These are phyloP conservation scores for Guadua angustifolia DNA, from an alignment of 176 grass and related monocot genomes.

Conservation along the genomic window DNA sequence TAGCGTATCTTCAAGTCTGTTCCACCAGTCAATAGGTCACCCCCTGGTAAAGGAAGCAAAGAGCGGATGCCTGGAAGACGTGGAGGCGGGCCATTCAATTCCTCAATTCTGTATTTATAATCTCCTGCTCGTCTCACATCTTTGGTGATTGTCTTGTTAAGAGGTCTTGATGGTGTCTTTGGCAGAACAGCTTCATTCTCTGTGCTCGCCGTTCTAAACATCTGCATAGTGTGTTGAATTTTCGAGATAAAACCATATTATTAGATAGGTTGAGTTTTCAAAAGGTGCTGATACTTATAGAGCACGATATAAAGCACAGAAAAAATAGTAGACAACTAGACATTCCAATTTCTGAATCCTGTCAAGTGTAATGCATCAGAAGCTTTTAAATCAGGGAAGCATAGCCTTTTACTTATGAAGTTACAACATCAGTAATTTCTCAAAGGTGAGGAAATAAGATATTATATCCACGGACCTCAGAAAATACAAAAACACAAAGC, in stretches of 20 bases:
- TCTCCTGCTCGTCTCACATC: constrained; percentile 58
- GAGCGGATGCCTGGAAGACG: constrained; percentile 74
- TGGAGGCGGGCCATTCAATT: constrained; percentile 76
- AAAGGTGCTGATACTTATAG: background rate
- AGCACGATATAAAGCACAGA: constrained; percentile 22
- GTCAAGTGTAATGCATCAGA: background rate
- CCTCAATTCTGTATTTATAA: constrained; percentile 91
- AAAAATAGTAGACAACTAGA: background rate
- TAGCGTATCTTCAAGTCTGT: constrained; percentile 93
- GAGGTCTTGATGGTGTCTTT: constrained; percentile 58
- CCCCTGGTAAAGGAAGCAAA: constrained; percentile 88
- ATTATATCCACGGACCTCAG: background rate
- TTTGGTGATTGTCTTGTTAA: constrained; percentile 61
- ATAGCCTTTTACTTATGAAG: background rate
- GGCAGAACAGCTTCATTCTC: constrained; percentile 69
- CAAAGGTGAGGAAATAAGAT: background rate
- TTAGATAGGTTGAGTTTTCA: constrained; percentile 14
- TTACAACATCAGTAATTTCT: background rate
- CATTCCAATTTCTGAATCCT: background rate
- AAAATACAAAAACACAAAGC: constrained; percentile 18
- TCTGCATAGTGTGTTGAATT: constrained; percentile 58
- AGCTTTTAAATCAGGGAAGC: constrained; percentile 29
- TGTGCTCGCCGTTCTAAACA: constrained; percentile 74
- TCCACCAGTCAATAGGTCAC: constrained; percentile 80
- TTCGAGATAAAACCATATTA: background rate